These are phyloP conservation scores for Ceratocystis huliohia DNA, from an alignment of 2,329 filamentous ascomycete genomes.

Conservation along the genomic window DNA sequence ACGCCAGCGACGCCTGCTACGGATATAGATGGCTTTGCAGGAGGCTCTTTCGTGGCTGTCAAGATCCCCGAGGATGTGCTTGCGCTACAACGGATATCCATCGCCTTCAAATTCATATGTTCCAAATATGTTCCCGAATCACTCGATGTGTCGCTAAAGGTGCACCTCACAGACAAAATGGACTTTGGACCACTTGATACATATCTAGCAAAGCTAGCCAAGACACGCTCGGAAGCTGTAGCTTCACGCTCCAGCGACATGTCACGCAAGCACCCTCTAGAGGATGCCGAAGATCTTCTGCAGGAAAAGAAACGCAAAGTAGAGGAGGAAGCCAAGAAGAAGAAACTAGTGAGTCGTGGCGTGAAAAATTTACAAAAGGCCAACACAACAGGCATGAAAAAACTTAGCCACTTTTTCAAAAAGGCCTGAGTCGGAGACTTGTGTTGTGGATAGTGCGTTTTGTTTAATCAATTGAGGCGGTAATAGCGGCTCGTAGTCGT, in stretches of 20 bases:
- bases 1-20: conserved; percentile 31
- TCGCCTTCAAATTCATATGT: conserved; percentile 52
- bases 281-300: conserved; percentile 52
- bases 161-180: conserved; percentile 32
- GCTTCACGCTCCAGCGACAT: conserved; percentile 59
- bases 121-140: conserved; percentile 44
- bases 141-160: conserved; percentile 34
- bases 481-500: neutral
- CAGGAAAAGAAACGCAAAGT: conserved; percentile 73
- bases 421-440: conserved; percentile 41
- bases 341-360: conserved; percentile 59
- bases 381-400: conserved; percentile 87
- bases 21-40: conserved; percentile 27
- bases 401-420: conserved; percentile 87
- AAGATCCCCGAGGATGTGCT: conserved; percentile 34
- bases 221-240: conserved; percentile 57
- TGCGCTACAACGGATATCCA: conserved; percentile 49
- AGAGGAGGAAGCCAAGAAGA: conserved; percentile 80
- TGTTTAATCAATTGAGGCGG: neutral
- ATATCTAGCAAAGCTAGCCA: conserved; percentile 54
- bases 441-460: neutral
- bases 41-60: neutral
- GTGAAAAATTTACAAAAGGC: conserved; percentile 79
- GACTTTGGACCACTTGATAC: conserved; percentile 60
- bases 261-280: conserved; percentile 51